Evolutionary conservation across 1,284 basidiomycete genomes (phyloP), one percentile per base, ranked within the genome.

Genomic region (Ustilago tritici): DNA sequence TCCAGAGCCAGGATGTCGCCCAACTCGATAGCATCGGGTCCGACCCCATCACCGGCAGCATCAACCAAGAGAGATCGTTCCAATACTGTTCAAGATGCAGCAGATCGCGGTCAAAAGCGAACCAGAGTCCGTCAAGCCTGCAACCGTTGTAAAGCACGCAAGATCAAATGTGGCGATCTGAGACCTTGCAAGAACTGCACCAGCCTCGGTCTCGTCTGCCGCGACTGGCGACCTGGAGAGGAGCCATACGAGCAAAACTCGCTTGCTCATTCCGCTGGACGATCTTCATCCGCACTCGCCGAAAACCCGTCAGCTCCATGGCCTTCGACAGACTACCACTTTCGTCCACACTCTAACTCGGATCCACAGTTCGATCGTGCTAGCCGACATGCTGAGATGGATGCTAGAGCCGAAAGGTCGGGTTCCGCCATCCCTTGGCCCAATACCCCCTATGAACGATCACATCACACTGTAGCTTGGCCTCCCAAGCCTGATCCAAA

Each of bases 61-160:
- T 64, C 65, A 12, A 49, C 8, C 65, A 76, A 71, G 56, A 63
- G 69, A 14, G 69, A 63, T 49, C 68, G 69, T 28, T 65, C 64
- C 47, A 61, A 36, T 46, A 76, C 65, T 1, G 52, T 56, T 54
- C 70, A 70, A 14, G 70, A 70, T 34, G 17, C 35, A 2, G 17
- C 23, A 5, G 68, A 77, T 17, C 66, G 64, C 2, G 32, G 57
- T 28, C 65, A 64, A n/a, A 78, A 78, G 54, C 60, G 76, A 15
- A 74, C 70, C 19, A 38, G 76, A 10, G 76, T 78, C 11, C 70
- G 76, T 9, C 76, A 78, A 55, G 76, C 76, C 2, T 78, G 76
- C 68, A 78, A 78, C 23, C 71, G 76, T n/a, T 78, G 76, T 62
- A 78, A 78, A 60, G 70, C 76, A 17, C 66, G 76, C 43, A 78